Evolutionary conservation across 345 rosid species (phyloP), one percentile per base, ranked within the genome.

Genomic region (Dovyalis caffra): DNA sequence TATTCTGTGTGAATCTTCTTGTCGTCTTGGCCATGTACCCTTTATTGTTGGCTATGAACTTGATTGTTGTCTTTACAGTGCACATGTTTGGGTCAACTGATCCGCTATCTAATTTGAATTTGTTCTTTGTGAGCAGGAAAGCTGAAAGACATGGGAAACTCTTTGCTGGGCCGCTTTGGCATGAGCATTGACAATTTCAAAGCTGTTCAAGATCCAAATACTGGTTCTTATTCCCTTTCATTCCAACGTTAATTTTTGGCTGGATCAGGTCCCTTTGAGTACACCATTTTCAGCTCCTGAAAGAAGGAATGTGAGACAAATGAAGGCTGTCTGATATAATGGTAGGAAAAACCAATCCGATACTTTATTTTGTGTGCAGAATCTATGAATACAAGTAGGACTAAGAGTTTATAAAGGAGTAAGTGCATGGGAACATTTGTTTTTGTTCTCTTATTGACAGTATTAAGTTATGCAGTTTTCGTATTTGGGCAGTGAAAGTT

Each of bases 141-240:
- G 82, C 86, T 93, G 69, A 95, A 95, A 80, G 98, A 93, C n/a
- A 79, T 93, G 88, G 98, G 98, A 31, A 90, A 95, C 84, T 87
- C 92, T 5, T 53, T 93, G 70, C 83, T 95, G 73, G 98, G 97
- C 61, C 87, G 89, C 3, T 90, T 91, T 80, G 99, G 98, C 72
- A 91, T 93, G 98, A 93, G 95, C 37, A 68, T 88, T 11, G 99
- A 95, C 85, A 90, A 95, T 87, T 93, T 95, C 89, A 90, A 95
- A 83, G 89, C 97, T 72, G 93, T 93, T 68, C 85, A 95, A 85
- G 98, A 95, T 86, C 98, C 99, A 66, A 95, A 91, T 81, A 90
- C 92, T 20, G 97, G 98, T 43, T 86, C 98, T 10, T 95, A 91
- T 82, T 93, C 98, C n/a, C 28, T 92, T 76, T 91, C 96, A 10